Base-by-base conservation (phyloP, 331 rosid species). In the Pyrus hybrid region DNA sequence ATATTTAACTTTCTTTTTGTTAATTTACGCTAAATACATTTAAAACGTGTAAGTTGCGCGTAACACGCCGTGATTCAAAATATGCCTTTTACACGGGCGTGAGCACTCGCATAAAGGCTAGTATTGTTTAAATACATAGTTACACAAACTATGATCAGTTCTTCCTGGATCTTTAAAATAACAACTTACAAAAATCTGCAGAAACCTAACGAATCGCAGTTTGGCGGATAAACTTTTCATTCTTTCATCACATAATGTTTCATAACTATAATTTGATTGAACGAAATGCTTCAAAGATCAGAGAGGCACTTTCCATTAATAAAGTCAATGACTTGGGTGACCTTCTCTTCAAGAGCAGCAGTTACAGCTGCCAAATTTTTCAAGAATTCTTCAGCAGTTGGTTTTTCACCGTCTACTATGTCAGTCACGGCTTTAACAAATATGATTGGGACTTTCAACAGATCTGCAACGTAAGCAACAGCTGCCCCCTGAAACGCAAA, bases 351-450 rank as follows among this genome's bases (percentile, higher is more conserved):
- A 82, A 95, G 93, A 75, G 97, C 68, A 17, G 68, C 41, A 63
- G 23, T 63, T 14, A 63, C 68, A 7, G 43, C 81, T 12, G 89
- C 90, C 88, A 95, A 83, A 86, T 90, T 95, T 83, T 92, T 88
- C 85, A 92, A 79, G 90, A 95, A 92, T 83, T 95, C 97, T 77
- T 95, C 97, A 0, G 99, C 91, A 32, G 96, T 86, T 71, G 99
- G 99, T 58, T 95, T 95, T 58, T 90, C 97, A 13, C 97, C 93
- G 76, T 95, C 97, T 37, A 95, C 75, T 54, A 95, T 63, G 83
- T 92, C 99, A 57, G 99, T 95, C 68, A 92, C 97, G 22, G 97
- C 99, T 84, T 95, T 95, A 70, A 95, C 74, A 70, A 92, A 90
- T 79, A 95, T 84, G n/a, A 80, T 82, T 58, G 99, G 97, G 70